Evolutionary conservation across 805 yeast species (phyloP).

Genomic region (Yarrowia hollandica): DNA sequence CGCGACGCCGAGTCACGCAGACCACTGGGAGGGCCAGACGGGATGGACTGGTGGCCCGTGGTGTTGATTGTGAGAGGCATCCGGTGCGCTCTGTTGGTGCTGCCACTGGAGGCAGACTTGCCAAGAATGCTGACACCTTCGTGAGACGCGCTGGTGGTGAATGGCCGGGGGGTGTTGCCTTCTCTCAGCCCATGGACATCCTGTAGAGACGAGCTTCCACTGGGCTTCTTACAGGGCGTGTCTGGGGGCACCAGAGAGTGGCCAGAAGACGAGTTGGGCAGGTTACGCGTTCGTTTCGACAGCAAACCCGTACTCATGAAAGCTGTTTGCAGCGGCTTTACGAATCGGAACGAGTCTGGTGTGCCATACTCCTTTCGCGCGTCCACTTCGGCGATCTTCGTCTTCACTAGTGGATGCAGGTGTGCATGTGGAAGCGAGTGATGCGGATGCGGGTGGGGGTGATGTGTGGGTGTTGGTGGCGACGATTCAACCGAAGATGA

Average conservation of each 20-base stretch:
- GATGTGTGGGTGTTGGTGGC: constrained; percentile 29
- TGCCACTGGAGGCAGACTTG: background rate
- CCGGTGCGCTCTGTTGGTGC: background rate
- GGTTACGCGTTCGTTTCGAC: constrained; percentile 56
- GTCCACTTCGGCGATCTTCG: background rate
- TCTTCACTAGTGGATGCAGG: constrained; percentile 8
- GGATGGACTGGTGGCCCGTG: constrained; percentile 1
- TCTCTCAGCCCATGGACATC: constrained; percentile 4
- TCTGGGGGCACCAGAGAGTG: constrained; percentile 52
- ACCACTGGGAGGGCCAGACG: constrained; percentile 16
- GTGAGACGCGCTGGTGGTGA: background rate
- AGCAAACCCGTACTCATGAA: constrained; percentile 73
- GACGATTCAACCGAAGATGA: constrained; percentile 34
- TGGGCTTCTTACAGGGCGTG: constrained; percentile 60
- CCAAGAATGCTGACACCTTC: constrained; percentile 3
- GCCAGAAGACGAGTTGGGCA: constrained; percentile 34
- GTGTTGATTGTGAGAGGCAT: constrained; percentile 19
- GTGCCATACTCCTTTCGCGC: constrained; percentile 43
- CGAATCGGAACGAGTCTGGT: constrained; percentile 63
- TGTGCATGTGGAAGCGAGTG: constrained; percentile 26
- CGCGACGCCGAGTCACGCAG: constrained; percentile 13
- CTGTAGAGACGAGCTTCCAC: constrained; percentile 11
- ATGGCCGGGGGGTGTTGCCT: constrained; percentile 1
- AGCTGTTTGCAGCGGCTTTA: constrained; percentile 83
- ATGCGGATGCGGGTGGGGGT: constrained; percentile 22